phyloP scores from a whole-genome alignment of 192 early-diverging fungal species.

The Glomus cerebriforme region DNA sequence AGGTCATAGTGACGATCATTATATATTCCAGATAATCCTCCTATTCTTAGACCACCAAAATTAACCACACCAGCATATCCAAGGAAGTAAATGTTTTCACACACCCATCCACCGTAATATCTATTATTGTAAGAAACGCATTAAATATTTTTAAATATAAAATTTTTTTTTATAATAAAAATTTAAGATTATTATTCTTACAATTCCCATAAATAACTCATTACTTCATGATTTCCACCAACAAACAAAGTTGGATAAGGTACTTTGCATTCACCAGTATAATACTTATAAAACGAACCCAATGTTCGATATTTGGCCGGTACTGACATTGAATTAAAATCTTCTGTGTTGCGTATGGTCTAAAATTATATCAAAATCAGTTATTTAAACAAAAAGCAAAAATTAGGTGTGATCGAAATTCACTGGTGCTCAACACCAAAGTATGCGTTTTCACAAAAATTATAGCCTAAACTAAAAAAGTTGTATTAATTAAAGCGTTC shows the following conservation, averaged over 20 bases:
- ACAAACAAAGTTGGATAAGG: conserved; percentile 93
- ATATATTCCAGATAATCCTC: conserved; percentile 92
- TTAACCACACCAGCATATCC: conserved; percentile 85
- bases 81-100: conserved; percentile 90
- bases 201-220: conserved; percentile 93
- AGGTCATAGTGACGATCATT: conserved; percentile 60
- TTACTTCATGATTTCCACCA: conserved; percentile 98
- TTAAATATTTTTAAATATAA: too few species aligned
- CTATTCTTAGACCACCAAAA: conserved; percentile 88
- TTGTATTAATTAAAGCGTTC: too few species aligned
- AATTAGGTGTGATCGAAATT: too few species aligned
- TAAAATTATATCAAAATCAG: conserved; percentile 24
- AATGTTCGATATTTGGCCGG: conserved; percentile 85
- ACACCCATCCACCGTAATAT: conserved; percentile 94
- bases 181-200: conserved; percentile 43
- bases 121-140: conserved; percentile 37
- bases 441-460: too few species aligned
- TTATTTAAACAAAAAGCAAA: too few species aligned
- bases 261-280: conserved; percentile 75
- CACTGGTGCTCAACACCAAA: too few species aligned
- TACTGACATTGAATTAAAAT: conserved; percentile 79
- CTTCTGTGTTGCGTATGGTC: conserved; percentile 81
- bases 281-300: conserved; percentile 93
- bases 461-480: too few species aligned
- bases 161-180: not conserved